Percentiles rank a stretch among this genome's conserved stretches.
Evolutionary conservation across 345 rosid species (phyloP).

Genomic region (Cochlearia excelsa): DNA sequence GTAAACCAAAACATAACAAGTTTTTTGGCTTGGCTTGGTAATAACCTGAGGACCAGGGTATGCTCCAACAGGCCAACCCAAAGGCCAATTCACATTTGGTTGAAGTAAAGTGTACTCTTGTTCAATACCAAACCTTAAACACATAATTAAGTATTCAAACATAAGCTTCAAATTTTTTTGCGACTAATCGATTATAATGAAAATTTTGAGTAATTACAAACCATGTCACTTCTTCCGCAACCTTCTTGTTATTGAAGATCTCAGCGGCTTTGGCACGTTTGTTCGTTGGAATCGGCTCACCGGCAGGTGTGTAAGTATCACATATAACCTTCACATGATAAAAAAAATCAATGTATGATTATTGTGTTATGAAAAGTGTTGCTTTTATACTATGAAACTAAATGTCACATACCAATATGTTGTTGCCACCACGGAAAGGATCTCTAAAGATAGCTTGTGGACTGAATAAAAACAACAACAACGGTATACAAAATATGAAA

Average conservation of each 20-base stretch:
- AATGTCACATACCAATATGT: constrained; percentile 71
- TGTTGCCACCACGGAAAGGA: constrained; percentile 95
- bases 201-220: constrained; percentile 29
- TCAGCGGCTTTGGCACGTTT: constrained; percentile 87
- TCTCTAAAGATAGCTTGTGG: constrained; percentile 96
- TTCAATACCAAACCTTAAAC: constrained; percentile 83
- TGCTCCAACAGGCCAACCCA: constrained; percentile 99
- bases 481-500: constrained; percentile 18
- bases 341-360: constrained; percentile 6
- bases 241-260: constrained; percentile 68
- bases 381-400: neutral
- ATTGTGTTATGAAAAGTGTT: neutral
- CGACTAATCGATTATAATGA: neutral
- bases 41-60: constrained; percentile 96
- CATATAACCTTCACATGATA: constrained; percentile 63
- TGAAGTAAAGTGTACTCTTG: constrained; percentile 98
- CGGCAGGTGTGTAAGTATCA: constrained; percentile 86
- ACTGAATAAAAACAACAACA: constrained; percentile 39
- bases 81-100: constrained; percentile 84
- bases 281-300: constrained; percentile 98
- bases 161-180: neutral
- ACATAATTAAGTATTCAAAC: constrained; percentile 2
- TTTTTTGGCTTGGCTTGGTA: neutral
- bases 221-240: constrained; percentile 75
- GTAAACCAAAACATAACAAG: constrained; percentile 1